Conservation (phyloP, 1,284 basidiomycete species). For the Malassezia equina region DNA sequence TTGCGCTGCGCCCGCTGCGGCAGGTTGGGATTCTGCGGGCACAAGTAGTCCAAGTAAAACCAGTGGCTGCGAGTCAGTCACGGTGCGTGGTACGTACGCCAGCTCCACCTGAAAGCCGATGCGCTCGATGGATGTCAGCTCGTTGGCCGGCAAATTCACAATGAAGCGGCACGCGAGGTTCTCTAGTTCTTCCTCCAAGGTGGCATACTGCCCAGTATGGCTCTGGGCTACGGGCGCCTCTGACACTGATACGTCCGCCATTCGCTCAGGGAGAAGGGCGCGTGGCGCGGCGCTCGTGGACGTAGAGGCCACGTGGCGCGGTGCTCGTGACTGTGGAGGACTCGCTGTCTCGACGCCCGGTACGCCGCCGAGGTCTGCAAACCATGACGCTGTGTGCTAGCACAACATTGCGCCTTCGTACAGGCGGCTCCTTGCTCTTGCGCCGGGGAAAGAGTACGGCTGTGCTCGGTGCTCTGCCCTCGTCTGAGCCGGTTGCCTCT, state of each 20-base stretch:
- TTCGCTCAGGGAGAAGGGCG: neutral
- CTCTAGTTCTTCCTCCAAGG: slow-evolving; percentile 46
- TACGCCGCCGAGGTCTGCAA: neutral
- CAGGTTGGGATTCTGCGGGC: slow-evolving; percentile 68
- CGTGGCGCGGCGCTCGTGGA: too few relatives aligned
- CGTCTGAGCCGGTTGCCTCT: neutral
- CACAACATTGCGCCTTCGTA: neutral
- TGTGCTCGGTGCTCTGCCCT: slow-evolving; percentile 3
- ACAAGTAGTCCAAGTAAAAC: slow-evolving; percentile 99
- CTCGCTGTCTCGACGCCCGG: too few relatives aligned
- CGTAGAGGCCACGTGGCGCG: too few relatives aligned
- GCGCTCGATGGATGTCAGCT: slow-evolving; percentile 78
- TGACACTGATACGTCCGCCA: neutral
- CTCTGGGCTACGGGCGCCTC: neutral
- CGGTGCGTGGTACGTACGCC: slow-evolving; percentile 62
- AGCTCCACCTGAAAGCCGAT: slow-evolving; percentile 99
- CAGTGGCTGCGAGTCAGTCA: slow-evolving; percentile 62
- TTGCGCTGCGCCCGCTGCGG: slow-evolving; percentile 68
- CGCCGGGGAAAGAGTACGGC: slow-evolving; percentile 7
- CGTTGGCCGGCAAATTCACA: slow-evolving; percentile 86
- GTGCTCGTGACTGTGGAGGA: too few relatives aligned
- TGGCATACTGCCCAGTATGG: neutral
- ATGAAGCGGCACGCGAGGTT: slow-evolving; percentile 65
- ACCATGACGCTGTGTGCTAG: neutral
- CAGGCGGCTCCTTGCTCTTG: neutral